Percentiles rank a stretch among this genome's conserved stretches.
Evolutionary conservation across 352 stramenopile genomes (phyloP).

Genomic region (Hyaloperonospora arabidopsidis): DNA sequence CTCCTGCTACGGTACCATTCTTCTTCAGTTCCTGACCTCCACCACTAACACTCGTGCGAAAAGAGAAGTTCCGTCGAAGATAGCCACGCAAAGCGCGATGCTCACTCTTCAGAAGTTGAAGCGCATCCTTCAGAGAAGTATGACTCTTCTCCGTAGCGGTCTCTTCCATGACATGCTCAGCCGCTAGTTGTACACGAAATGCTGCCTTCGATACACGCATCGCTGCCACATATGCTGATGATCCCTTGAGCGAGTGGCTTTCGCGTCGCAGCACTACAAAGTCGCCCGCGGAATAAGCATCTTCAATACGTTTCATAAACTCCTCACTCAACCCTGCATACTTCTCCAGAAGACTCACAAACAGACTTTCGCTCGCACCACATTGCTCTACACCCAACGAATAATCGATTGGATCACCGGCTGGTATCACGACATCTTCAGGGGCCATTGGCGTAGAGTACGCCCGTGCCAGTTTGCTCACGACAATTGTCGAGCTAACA

Average conservation of each 20-base stretch:
- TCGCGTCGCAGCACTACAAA: constrained; percentile 62
- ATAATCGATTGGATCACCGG: constrained; percentile 76
- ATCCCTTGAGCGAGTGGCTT: constrained; percentile 84
- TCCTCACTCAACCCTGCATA: constrained; percentile 63
- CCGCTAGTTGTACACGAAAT: constrained; percentile 72
- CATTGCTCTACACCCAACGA: constrained; percentile 74
- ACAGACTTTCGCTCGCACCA: constrained; percentile 73
- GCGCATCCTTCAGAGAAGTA: constrained; percentile 33
- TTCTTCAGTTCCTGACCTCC: constrained; percentile 32
- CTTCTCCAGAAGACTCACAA: constrained; percentile 76
- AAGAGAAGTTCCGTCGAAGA: constrained; percentile 77
- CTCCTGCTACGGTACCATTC: constrained; percentile 25
- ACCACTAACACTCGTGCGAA: constrained; percentile 33
- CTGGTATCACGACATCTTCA: constrained; percentile 67
- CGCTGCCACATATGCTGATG: constrained; percentile 74
- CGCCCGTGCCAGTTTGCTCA: constrained; percentile 34
- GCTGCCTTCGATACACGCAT: constrained; percentile 77
- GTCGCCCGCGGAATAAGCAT: constrained; percentile 41
- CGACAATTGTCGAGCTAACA: constrained; percentile 20
- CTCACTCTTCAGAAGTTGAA: constrained; percentile 63
- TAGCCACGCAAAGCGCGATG: constrained; percentile 71
- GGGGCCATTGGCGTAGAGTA: constrained; percentile 39
- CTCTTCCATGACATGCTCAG: constrained; percentile 66
- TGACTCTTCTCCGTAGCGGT: constrained; percentile 30
- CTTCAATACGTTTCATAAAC: constrained; percentile 72